Evolutionary conservation across 371 early-diverging fungal genomes (phyloP), one percentile per base, ranked within the genome.

Genomic region (Mucor racemosus): DNA sequence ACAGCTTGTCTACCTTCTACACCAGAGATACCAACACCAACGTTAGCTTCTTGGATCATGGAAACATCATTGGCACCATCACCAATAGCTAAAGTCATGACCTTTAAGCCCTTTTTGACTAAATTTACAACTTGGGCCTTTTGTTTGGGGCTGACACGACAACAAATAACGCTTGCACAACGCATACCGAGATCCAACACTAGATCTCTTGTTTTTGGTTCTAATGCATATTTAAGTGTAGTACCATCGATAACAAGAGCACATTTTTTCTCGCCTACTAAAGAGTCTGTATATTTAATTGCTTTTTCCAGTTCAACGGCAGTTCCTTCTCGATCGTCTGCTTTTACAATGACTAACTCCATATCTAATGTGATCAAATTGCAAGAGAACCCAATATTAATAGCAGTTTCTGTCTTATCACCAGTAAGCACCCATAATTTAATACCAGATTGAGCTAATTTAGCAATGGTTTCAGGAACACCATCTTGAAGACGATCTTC

Each of bases 371-470:
- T 77, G 39, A 89, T 83, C 33, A 98, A 80, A 34, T 92, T 87
- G 72, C 96, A 96, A 1, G 94, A 90, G 65, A 91, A 92, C 4
- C 96, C 99, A 79, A 97, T 97, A 68, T 95, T 94, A 69, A 97
- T 93, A 34, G 99, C 99, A 14, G 99, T 99, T 75, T 99, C 99
- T 50, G 93, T 93, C 77, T 97, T 94, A 79, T 99, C 99, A 44
- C 99, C 99, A 0, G 99, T 99, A 72, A 99, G 78, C 85, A 99
- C 97, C 97, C 97, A 98, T 11, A 97, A 82, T 60, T 91, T 91
- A 62, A 99, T 95, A 17, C 97, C 98, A 0, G 98, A 97, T 13
- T 84, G 84, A 1, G 96, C 89, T 35, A 98, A 84, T 56, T 86
- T 83, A 57, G 88, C 89, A 64, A 99, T 94, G 0, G 99, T 94